phyloP scores from a whole-genome alignment of 441 rosid genomes.

The Adansonia rubrostipa region DNA sequence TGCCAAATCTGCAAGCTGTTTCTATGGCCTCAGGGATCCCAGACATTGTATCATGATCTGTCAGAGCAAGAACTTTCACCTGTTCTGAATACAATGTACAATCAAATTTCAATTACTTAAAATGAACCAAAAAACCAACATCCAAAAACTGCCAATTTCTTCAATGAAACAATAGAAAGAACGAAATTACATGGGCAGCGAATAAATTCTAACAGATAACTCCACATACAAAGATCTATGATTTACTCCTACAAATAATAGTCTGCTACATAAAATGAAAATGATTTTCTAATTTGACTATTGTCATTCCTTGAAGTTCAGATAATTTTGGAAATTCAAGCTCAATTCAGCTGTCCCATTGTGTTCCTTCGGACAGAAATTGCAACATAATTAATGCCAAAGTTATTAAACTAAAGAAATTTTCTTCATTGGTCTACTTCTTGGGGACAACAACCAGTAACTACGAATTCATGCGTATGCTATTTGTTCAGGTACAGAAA shows the following conservation, averaged over 20 bases:
- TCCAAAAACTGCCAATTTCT: constrained; percentile 8
- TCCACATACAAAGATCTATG: not conserved
- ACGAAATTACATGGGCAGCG: not conserved
- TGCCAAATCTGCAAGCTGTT: constrained; percentile 68
- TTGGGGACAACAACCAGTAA: not conserved
- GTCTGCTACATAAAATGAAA: not conserved
- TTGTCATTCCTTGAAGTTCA: not conserved
- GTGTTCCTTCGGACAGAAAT: not conserved
- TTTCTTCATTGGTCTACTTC: not conserved
- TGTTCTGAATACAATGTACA: constrained; percentile 52
- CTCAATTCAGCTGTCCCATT: not conserved
- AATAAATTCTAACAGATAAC: not conserved
- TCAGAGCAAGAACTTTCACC: constrained; percentile 93
- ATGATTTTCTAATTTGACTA: not conserved
- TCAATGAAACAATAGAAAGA: constrained; percentile 13
- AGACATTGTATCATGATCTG: constrained; percentile 91
- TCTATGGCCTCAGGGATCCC: constrained; percentile 91
- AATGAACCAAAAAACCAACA: constrained; percentile 18
- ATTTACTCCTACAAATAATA: not conserved
- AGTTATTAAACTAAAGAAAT: not conserved
- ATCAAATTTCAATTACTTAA: constrained; percentile 33
- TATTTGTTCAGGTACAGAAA: not conserved
- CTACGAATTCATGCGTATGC: not conserved
- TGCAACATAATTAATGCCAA: not conserved
- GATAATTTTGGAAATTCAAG: not conserved